Evolutionary conservation across 2,329 filamentous ascomycete species (phyloP), one percentile per base, ranked within the genome.

Genomic region (Colletotrichum nymphaeae): DNA sequence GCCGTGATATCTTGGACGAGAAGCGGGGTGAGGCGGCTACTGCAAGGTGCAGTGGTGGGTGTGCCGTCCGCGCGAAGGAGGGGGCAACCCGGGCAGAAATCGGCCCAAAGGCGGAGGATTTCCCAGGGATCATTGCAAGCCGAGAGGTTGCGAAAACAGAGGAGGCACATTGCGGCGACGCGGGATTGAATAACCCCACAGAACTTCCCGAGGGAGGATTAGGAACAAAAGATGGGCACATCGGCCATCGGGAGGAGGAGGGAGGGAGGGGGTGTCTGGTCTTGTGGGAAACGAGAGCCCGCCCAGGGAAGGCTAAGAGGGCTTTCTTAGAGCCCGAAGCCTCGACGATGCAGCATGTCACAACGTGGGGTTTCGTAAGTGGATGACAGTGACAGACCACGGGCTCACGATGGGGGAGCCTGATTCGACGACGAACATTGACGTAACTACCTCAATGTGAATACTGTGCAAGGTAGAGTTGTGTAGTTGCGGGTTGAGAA

Each of bases 91-190:
- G 70, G 66, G 49, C 52, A 69, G 70, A 24, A 59, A 35, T 74
- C 68, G 68, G 62, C 49, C 72, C 68, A 74, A 63, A 70, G 67
- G 62, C 71, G 71, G 71, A 74, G 67, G 72, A 72, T 63, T 67
- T 49, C 46, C 53, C 70, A 49, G 35, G 60, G 67, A 73, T 67
- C 52, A 42, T 42, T 57, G 58, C 1, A 63, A 28, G 67, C 57
- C 67, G 71, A 74, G 49, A 65, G 49, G 53, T 46, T 35, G 60
- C 56, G n/a, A 26, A 16, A 30, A 16, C 32, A 59, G 67, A n/a
- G 24, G 37, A 42, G 37, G 37, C 14, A 58, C 11, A 58, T n/a
- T 16, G 69, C 56, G 69, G 65, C 58, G 69, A 53, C 66, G 70
- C 52, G 24, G n/a, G 65, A 32, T 42, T n/a, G 67, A 70, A 42